These are phyloP conservation scores for Aplosporella prunicola DNA, from an alignment of 2,329 filamentous ascomycete species.

Conservation along the genomic window DNA sequence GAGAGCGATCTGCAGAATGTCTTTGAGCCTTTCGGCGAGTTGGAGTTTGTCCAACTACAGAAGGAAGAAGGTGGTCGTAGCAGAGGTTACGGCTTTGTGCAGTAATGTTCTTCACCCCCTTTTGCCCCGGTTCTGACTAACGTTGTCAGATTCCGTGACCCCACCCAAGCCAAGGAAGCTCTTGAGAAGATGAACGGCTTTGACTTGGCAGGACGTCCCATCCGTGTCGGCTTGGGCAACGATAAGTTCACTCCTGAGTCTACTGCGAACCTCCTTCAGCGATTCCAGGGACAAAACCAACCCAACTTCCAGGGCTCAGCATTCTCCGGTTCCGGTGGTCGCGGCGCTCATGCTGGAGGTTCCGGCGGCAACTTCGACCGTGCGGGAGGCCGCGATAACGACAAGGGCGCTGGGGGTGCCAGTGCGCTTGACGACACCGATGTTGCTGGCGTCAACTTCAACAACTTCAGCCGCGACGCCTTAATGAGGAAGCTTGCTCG, in stretches of 20 bases:
- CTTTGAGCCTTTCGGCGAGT: conserved; percentile 93
- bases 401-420: conserved; percentile 78
- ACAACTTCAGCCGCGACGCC: conserved; percentile 96
- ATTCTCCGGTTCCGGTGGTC: conserved; percentile 83
- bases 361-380: conserved; percentile 71
- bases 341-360: conserved; percentile 71
- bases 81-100: conserved; percentile 95
- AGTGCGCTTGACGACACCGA: conserved; percentile 96
- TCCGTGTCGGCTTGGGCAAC: conserved; percentile 97
- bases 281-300: conserved; percentile 70
- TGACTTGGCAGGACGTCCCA: conserved; percentile 91
- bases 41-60: conserved; percentile 95
- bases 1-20: conserved; percentile 92
- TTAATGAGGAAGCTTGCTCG: conserved; percentile 98
- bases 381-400: conserved; percentile 76
- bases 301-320: conserved; percentile 72
- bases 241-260: conserved; percentile 99
- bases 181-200: conserved; percentile 99
- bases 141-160: conserved; percentile 67
- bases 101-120: conserved; percentile 55
- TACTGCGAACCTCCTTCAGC: conserved; percentile 83
- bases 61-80: conserved; percentile 88
- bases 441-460: conserved; percentile 97
- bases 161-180: conserved; percentile 82
- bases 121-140: background rate